Percentiles rank a stretch among this genome's conserved stretches.
These are phyloP conservation scores for Batkoa obscura DNA, from an alignment of 371 early-diverging fungal species.

Conservation along the genomic window DNA sequence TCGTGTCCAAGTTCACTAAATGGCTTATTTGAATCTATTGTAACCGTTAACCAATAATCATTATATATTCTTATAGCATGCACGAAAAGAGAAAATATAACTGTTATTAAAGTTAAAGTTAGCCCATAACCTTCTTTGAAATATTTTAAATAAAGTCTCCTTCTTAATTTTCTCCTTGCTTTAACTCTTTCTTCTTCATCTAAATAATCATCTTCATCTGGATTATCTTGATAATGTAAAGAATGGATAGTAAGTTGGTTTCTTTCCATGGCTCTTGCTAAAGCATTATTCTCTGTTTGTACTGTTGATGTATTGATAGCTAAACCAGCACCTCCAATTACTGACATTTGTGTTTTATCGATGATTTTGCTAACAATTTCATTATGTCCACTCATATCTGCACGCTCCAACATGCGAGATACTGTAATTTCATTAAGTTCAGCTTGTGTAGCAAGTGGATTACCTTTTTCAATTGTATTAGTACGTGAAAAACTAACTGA, in stretches of 20 bases:
- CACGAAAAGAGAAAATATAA: conserved; percentile 18
- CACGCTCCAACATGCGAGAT: conserved; percentile 36
- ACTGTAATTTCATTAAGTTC: conserved; percentile 41
- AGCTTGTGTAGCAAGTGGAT: conserved; percentile 18
- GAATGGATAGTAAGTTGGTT: conserved; percentile 50
- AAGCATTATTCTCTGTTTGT: conserved; percentile 15
- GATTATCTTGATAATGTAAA: conserved; percentile 15
- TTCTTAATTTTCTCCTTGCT: conserved; percentile 4
- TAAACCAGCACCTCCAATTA: conserved; percentile 20
- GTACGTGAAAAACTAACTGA: conserved; percentile 12
- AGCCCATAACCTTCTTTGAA: conserved; percentile 16
- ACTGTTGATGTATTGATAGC: conserved; percentile 5
- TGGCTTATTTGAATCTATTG: not conserved
- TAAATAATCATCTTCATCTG: not conserved
- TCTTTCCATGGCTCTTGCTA: conserved; percentile 35
- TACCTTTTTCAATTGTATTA: conserved; percentile 17
- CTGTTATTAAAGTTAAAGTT: conserved; percentile 15
- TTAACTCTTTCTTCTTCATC: conserved; percentile 7
- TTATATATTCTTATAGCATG: conserved; percentile 20
- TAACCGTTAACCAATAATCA: conserved; percentile 5
- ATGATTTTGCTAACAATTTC: not conserved
- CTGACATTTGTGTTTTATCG: conserved; percentile 24
- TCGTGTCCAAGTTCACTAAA: not conserved
- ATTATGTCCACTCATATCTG: not conserved
- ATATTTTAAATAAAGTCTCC: conserved; percentile 11